Percentiles rank a stretch among this genome's conserved stretches.
Evolutionary conservation across 331 rosid species (phyloP).

Genomic region (Erythrophleum ivorense): DNA sequence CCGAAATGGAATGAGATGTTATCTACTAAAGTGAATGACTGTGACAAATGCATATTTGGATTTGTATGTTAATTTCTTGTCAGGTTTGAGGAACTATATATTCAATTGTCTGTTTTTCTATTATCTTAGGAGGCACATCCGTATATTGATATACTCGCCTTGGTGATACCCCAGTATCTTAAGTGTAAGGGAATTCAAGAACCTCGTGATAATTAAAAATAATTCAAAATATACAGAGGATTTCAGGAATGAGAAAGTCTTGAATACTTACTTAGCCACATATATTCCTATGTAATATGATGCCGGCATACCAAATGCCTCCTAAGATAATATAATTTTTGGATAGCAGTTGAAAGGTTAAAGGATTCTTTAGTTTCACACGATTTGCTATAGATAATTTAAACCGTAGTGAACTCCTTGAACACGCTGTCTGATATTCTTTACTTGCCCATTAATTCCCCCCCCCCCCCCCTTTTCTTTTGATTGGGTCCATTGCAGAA

Average conservation of each 20-base stretch:
- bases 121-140: constrained; percentile 9
- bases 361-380: not conserved
- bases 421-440: not conserved
- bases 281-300: not conserved
- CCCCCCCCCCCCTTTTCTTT: not conserved
- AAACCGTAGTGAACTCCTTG: not conserved
- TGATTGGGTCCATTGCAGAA: constrained; percentile 4
- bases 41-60: constrained; percentile 20
- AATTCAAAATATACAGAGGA: not conserved
- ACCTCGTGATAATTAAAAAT: not conserved
- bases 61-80: constrained; percentile 23
- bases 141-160: constrained; percentile 24
- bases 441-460: not conserved
- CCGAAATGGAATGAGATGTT: constrained; percentile 20
- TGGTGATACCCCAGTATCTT: not conserved
- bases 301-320: not conserved
- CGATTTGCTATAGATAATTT: not conserved
- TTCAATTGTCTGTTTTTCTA: not conserved
- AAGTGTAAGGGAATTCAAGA: not conserved
- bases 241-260: not conserved
- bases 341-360: not conserved
- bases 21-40: constrained; percentile 21
- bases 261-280: not conserved
- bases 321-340: not conserved
- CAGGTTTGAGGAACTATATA: not conserved